Evolutionary conservation across 805 yeast genomes (phyloP).

Genomic region (Schwanniomyces polymorphus): DNA sequence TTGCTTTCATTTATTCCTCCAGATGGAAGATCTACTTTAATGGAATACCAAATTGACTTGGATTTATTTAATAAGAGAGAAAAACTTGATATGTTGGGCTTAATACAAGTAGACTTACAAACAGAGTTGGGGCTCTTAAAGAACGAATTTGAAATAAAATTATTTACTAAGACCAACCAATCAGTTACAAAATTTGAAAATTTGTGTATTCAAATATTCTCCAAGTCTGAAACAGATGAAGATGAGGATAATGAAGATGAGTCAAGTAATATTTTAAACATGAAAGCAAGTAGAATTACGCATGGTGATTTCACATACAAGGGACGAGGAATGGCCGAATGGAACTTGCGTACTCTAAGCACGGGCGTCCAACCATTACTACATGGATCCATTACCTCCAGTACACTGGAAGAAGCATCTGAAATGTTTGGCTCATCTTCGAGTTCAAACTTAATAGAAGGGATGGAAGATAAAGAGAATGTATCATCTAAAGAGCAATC

Average conservation of each 20-base stretch:
- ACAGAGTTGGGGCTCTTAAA: constrained; percentile 51
- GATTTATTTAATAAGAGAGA: constrained; percentile 13
- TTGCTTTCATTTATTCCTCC: constrained; percentile 78
- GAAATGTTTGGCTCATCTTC: background rate
- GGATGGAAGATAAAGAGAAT: constrained; percentile 4
- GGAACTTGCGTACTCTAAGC: constrained; percentile 60
- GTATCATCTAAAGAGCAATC: background rate
- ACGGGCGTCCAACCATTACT: constrained; percentile 70
- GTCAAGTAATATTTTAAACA: constrained; percentile 18
- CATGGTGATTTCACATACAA: constrained; percentile 72
- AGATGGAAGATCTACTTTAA: constrained; percentile 69
- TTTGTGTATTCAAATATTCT: constrained; percentile 25
- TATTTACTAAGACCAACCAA: constrained; percentile 39
- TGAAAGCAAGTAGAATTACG: constrained; percentile 64
- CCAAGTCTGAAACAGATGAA: constrained; percentile 12
- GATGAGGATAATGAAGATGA: constrained; percentile 4
- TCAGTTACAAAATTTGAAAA: constrained; percentile 34
- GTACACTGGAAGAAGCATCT: background rate
- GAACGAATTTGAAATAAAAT: constrained; percentile 64
- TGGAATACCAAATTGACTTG: constrained; percentile 64
- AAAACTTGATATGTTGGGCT: constrained; percentile 39
- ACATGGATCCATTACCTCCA: constrained; percentile 49
- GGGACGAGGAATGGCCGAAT: constrained; percentile 54
- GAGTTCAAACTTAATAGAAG: constrained; percentile 5
- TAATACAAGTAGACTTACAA: constrained; percentile 54